Evolutionary conservation across 2,329 filamentous ascomycete genomes (phyloP), one percentile per base, ranked within the genome.

Genomic region (Ophiosphaerella korrae): DNA sequence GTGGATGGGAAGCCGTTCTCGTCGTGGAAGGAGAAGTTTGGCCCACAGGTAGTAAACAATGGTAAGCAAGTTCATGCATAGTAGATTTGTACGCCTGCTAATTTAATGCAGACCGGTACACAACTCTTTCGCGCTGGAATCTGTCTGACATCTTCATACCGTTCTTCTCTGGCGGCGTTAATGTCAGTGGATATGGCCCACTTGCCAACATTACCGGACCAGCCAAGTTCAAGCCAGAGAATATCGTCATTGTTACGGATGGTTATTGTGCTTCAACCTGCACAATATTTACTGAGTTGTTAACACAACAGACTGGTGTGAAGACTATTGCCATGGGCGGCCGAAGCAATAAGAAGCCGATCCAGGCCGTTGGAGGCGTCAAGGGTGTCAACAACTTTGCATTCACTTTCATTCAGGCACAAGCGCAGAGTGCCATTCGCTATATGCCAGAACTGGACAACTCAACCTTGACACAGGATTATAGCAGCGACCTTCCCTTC

Each of bases 181-280:
- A 70, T 32, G 57, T 75, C 8, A 72, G 66, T 18, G 72, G 71
- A 6, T 74, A 71, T 37, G 69, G 66, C 8, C 52, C 58, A 11
- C 64, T 68, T 18, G 54, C 68, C 50, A 76, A 79, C 39, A 84
- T 63, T 78, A 76, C 74, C 5, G 60, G 70, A 55, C 16, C 54
- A 45, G 52, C 75, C 43, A 83, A 81, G 3, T 88, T 87, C 66
- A 74, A 75, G 8, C 70, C 83, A 3, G 80, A 85, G 37, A 70
- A 75, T 56, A 72, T 76, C 26, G 75, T 84, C 42, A 63, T 84
- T 23, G 67, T 86, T n/a, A 79, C 81, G 44, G 84, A 86, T 60
- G 83, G 83, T 31, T 78, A 80, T 58, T 86, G 84, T 65, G 80
- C 80, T 18, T 84, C 82, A 1, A 82, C 82, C 2, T 86, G 84